Base-by-base conservation (phyloP, 2,329 filamentous ascomycete species). In the Daldinia eschscholtzii region DNA sequence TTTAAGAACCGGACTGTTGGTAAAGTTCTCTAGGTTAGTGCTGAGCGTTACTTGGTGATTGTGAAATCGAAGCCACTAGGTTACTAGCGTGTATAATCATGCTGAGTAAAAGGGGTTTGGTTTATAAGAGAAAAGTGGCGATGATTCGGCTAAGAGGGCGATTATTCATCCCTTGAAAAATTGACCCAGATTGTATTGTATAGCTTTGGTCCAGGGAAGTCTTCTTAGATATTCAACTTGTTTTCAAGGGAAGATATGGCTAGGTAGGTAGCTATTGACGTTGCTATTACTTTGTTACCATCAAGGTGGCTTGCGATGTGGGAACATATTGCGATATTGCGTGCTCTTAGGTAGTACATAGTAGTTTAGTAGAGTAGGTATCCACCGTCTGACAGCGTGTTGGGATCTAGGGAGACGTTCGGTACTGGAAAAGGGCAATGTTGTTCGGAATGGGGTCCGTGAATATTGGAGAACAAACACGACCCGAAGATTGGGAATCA, bases 381-480 rank as follows among this genome's bases (percentile, higher is more conserved):
- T n/a, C 42, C 42, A 46, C 42, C 0, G 20, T 12, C 13, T 35
- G 35, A 53, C 30, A 37, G 50, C 26, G 30, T 50, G n/a, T 50
- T 30, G 28, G 30, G 33, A 48, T 23, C 42, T 33, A 42, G 33
- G 23, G 52, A 61, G 41, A 15, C 18, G 48, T 44, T 42, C 13
- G 44, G 56, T 61, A 26, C 53, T 52, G 28, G 48, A 30, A 57
- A 35, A 50, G 23, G 30, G n/a, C 12, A 35, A 37, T 30, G 26
- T 7, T 46, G 9, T 28, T 18, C 33, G 58, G 58, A 59, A 65
- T 65, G 61, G 61, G 23, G 23, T 18, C 20, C 37, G 33, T 12
- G 15, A 55, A 23, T 58, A 58, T 60, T 52, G 26, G 41, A 15
- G 33, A 26, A 35, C 35, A 20, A 57, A 48, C 52, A 13, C 28